phyloP scores from a whole-genome alignment of 148 eudicot species.

The Rhododendron molle region DNA sequence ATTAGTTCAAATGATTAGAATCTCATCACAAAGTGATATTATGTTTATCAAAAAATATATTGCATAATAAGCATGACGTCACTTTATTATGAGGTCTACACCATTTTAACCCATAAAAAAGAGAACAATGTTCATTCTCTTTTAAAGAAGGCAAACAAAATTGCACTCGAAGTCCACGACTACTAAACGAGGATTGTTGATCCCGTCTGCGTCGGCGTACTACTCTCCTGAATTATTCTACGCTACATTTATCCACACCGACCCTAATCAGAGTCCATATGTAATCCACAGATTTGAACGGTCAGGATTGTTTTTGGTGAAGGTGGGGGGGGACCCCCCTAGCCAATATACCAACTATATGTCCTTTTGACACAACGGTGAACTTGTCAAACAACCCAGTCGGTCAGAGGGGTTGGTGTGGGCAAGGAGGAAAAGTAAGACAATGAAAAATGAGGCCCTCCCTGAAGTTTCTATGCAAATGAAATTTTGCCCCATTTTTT shows the following conservation, averaged over 20 bases:
- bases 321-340: not conserved
- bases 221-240: not conserved
- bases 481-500: not conserved
- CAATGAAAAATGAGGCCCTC: not conserved
- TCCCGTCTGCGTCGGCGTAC: too few species aligned
- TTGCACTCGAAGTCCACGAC: too few species aligned
- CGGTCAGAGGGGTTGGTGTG: not conserved
- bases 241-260: not conserved
- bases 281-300: not conserved
- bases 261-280: not conserved
- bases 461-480: not conserved
- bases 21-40: too few species aligned
- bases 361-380: not conserved
- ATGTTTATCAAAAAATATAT: too few species aligned
- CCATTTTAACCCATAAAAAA: too few species aligned
- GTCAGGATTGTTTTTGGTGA: not conserved
- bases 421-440: not conserved
- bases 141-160: too few species aligned
- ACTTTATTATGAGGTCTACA: too few species aligned
- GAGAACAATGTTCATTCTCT: too few species aligned
- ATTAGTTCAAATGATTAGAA: too few species aligned
- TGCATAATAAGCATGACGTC: too few species aligned
- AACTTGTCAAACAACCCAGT: not conserved
- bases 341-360: conserved; percentile 2
- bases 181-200: too few species aligned